Conservation (phyloP, 2,329 filamentous ascomycete genomes). For the Sporothrix brasiliensis region DNA sequence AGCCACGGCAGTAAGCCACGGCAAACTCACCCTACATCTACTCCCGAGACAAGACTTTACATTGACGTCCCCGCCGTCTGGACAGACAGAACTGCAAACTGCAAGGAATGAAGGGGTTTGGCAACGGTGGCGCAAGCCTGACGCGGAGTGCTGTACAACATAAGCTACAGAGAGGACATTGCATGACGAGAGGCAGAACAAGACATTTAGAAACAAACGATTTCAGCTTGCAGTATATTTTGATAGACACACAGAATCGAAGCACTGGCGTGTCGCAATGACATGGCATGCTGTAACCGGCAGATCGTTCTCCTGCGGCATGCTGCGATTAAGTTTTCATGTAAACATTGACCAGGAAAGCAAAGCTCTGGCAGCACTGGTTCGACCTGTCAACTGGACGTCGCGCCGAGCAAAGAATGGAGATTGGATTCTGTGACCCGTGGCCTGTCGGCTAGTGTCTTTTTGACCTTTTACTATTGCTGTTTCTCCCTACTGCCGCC, state of each 20-base stretch:
- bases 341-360: background rate
- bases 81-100: background rate
- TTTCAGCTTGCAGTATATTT: background rate
- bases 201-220: background rate
- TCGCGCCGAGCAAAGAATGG: conserved; percentile 8
- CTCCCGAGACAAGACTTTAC: conserved; percentile 5
- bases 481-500: background rate
- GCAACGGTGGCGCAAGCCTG: background rate
- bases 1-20: conserved; percentile 1
- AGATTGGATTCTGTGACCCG: background rate
- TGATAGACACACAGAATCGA: background rate
- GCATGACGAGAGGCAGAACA: background rate
- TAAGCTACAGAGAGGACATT: background rate
- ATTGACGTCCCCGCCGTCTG: background rate
- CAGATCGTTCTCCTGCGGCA: background rate
- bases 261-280: background rate
- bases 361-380: background rate
- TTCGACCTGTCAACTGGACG: background rate
- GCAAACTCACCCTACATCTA: background rate
- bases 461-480: background rate
- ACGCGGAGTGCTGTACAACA: conserved; percentile 4
- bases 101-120: conserved; percentile 7
- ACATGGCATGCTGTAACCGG: conserved; percentile 12
- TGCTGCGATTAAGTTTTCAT: background rate
- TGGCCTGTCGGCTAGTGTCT: background rate